Base-by-base conservation (phyloP, 1,139 yeast genomes). In the Scheffersomyces parashehatae region DNA sequence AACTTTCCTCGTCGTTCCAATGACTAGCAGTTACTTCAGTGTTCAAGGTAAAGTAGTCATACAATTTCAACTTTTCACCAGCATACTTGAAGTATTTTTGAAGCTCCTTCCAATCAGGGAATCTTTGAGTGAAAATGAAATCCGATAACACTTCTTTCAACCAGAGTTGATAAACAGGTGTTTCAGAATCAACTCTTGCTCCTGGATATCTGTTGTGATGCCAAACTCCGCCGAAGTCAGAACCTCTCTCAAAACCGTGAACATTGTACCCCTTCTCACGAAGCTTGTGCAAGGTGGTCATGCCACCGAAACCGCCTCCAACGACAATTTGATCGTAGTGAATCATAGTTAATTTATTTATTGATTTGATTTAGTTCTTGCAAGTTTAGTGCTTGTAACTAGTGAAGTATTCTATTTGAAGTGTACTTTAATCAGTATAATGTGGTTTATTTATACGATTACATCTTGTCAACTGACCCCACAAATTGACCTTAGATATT, bases 131-230 rank as follows among this genome's bases (percentile, higher is more conserved):
- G 2, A 31, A 31, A 9, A 31, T 31, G 12, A 31, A 31, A 31
- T 31, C 34, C n/a, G 34, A 31, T 31, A 31, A 31, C 11, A 31
- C 34, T 31, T 31, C 34, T 31, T 31, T 31, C 34, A 31, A 31
- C 34, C 34, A 31, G 16, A 31, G 34, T 14, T 31, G 34, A 20
- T 31, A 31, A 31, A 31, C 34, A 10, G 34, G 34, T 31, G 34
- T 31, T 14, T 31, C 34, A 31, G 34, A 31, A 20, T 31, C 34
- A 12, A 31, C 34, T 14, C 34, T 31, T 31, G 34, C 34, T n/a
- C 34, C 34, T 14, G 34, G 34, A 31, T 31, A 31, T 31, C 34
- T 31, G 34, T 31, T 31, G 34, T 31, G 34, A n/a, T 31, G 34
- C 34, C 34, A 31, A 13, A 31, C 34, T n/a, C 34, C 34, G n/a